Conservation (phyloP, 2,329 filamentous ascomycete genomes). For the Thelonectria discophora region DNA sequence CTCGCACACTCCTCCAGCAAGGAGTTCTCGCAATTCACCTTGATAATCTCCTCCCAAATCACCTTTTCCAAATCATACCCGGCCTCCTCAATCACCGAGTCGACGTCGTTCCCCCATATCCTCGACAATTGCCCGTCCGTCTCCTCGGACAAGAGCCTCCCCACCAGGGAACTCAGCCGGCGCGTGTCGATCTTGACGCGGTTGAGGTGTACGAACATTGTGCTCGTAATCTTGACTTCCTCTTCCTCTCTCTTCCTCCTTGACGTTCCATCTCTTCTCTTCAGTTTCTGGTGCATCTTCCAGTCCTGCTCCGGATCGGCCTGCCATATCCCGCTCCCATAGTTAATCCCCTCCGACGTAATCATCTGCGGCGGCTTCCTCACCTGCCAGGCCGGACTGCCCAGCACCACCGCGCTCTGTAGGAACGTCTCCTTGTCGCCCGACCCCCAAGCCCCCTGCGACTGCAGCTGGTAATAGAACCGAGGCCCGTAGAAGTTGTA, state of each 20-base stretch:
- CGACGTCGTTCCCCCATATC: conserved; percentile 32
- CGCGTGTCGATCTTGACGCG: conserved; percentile 37
- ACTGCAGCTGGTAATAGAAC: conserved; percentile 40
- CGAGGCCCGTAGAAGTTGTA: conserved; percentile 38
- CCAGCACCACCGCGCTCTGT: conserved; percentile 32
- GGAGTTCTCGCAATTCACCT: conserved; percentile 29
- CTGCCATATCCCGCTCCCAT: conserved; percentile 40
- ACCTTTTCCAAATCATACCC: conserved; percentile 38
- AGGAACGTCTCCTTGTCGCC: conserved; percentile 40
- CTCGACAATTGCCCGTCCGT: conserved; percentile 24
- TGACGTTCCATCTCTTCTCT: not conserved
- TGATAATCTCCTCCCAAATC: conserved; percentile 39
- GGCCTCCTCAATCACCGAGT: conserved; percentile 24
- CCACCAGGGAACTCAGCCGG: conserved; percentile 20
- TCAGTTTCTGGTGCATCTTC: conserved; percentile 10
- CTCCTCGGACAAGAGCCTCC: conserved; percentile 20
- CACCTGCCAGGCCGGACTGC: conserved; percentile 35
- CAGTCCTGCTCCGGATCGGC: conserved; percentile 39
- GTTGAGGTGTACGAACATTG: conserved; percentile 39
- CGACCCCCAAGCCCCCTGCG: conserved; percentile 39
- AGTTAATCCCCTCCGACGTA: conserved; percentile 28
- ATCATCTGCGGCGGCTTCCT: conserved; percentile 25
- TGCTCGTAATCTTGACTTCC: conserved; percentile 19
- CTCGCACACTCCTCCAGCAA: conserved; percentile 35
- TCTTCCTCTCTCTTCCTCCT: not conserved